A percentile compares a stretch with the other conserved stretches of the same genome.
phyloP scores from a whole-genome alignment of 164 flowering plant species.

The Piper betle region DNA sequence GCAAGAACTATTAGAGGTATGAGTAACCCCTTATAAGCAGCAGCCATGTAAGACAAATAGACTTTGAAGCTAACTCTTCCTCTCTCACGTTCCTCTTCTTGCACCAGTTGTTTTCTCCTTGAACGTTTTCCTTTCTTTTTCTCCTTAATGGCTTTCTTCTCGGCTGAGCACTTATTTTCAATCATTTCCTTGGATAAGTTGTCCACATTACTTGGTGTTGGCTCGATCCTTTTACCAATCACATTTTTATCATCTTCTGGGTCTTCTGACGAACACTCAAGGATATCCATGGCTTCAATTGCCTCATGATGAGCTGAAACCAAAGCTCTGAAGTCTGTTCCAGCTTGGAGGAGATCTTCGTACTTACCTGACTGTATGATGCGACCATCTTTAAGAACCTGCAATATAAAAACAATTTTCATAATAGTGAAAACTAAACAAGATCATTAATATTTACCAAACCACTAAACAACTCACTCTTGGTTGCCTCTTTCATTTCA shows the following conservation, averaged over 20 bases:
- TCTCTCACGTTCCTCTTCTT: conserved; percentile 92
- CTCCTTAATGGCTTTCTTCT: conserved; percentile 64
- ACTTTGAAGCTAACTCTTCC: conserved; percentile 92
- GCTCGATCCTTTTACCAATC: conserved; percentile 24
- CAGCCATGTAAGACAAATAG: conserved; percentile 87
- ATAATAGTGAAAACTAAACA: too few relatives aligned
- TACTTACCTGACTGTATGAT: conserved; percentile 93
- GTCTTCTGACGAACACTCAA: conserved; percentile 44
- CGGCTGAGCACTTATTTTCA: conserved; percentile 47
- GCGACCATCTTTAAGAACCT: conserved; percentile 87
- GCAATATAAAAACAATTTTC: conserved; percentile 4
- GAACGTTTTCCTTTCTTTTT: conserved; percentile 82
- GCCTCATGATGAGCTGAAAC: conserved; percentile 95
- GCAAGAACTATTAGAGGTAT: conserved; percentile 78
- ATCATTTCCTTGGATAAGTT: conserved; percentile 48
- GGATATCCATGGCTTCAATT: conserved; percentile 78
- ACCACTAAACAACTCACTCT: not conserved
- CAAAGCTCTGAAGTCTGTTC: conserved; percentile 76
- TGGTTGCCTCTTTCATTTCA: not conserved
- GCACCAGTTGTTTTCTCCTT: conserved; percentile 89
- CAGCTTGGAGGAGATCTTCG: conserved; percentile 84
- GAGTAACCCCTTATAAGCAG: conserved; percentile 83
- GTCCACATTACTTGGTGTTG: conserved; percentile 27
- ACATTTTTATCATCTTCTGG: conserved; percentile 35
- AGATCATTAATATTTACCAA: not conserved